These are phyloP conservation scores for Suillus placidus DNA, from an alignment of 768 basidiomycete species.

Conservation along the genomic window DNA sequence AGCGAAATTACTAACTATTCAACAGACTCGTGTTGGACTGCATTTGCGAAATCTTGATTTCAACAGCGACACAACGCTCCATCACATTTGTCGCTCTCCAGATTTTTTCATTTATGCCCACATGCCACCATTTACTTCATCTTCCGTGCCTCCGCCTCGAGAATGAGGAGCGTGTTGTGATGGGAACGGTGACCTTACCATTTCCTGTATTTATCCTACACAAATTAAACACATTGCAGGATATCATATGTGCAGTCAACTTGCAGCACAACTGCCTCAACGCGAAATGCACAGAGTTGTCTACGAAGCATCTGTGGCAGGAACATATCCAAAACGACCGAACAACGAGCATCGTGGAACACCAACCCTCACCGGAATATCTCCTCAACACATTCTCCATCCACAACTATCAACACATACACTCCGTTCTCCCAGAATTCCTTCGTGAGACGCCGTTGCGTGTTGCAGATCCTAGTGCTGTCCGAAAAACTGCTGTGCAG, in stretches of 20 bases:
- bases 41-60: constrained; percentile 9
- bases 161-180: not conserved
- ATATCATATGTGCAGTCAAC: constrained; percentile 19
- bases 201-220: not conserved
- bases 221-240: constrained; percentile 9
- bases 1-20: not conserved
- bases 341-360: constrained; percentile 12
- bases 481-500: constrained; percentile 4
- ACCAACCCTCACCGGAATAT: constrained; percentile 13
- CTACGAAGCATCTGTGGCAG: constrained; percentile 6
- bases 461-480: not conserved
- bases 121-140: constrained; percentile 1
- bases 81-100: constrained; percentile 5
- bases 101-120: not conserved
- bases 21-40: constrained; percentile 7
- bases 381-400: constrained; percentile 21
- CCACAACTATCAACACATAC: constrained; percentile 21
- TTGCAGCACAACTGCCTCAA: constrained; percentile 20
- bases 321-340: constrained; percentile 12
- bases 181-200: not conserved
- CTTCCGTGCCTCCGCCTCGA: not conserved
- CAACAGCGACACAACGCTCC: not conserved
- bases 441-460: constrained; percentile 4
- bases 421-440: constrained; percentile 6
- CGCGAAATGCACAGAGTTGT: constrained; percentile 10